Evolutionary conservation across 768 basidiomycete genomes (phyloP), one percentile per base, ranked within the genome.

Genomic region (Boletellus emodensis): DNA sequence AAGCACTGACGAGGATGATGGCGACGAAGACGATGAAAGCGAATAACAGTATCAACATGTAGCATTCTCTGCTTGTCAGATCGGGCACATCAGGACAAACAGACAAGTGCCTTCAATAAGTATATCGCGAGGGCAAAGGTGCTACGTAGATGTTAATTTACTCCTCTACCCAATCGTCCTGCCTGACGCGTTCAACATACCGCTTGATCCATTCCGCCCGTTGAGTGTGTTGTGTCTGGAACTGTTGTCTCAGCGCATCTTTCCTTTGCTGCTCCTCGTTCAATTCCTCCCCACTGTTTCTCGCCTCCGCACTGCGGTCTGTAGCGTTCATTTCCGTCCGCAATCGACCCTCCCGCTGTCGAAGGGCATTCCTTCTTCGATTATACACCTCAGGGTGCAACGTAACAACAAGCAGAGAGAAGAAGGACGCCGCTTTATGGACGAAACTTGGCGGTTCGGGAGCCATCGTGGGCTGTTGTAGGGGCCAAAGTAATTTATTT

Each of bases 361-460:
- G 71, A 58, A 90, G 75, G 13, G 75, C 76, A 18, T 62, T 68
- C 43, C 86, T 72, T 59, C 87, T 73, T 52, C 81, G 77, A 60
- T 88, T 82, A 80, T 87, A 88, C 36, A 87, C 72, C 35, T 85
- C 87, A 5, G 87, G 87, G 61, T 88, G 82, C 33, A 86, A 63
- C 14, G 86, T 87, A 30, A 79, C 70, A 26, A 82, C 33, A 37
- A 88, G 68, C 32, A 90, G 67, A 28, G 72, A 69, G 28, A 81
- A 54, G 61, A 90, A 87, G 9, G 79, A 76, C 39, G 66, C 63
- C 20, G 69, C 49, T 59, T 80, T 84, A 60, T 77, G 81, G 9
- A 71, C 58, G 5, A 84, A 48, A 20, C 69, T 65, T 10, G 84
- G 84, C 44, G 78, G 75, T 17, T 63, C 62, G 15, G 57, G 57